Evolutionary conservation across 768 basidiomycete species (phyloP).

Genomic region (Daedaleopsis sinensis): DNA sequence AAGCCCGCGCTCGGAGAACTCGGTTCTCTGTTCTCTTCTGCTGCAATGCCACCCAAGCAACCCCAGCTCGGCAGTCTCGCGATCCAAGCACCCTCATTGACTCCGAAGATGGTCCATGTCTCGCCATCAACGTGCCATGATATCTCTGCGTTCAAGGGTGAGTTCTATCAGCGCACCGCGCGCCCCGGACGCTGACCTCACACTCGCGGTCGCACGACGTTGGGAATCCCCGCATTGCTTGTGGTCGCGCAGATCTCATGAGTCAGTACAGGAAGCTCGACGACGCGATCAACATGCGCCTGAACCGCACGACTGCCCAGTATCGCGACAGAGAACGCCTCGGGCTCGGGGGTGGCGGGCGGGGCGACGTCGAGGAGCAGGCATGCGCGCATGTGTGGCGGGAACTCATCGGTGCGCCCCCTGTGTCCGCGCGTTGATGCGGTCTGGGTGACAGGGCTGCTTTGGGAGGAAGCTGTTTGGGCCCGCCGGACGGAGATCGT

Average conservation of each 20-base stretch:
- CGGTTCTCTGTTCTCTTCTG: background rate
- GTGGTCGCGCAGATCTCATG: constrained; percentile 61
- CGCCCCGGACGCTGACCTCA: background rate
- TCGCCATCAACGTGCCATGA: constrained; percentile 75
- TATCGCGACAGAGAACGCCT: constrained; percentile 72
- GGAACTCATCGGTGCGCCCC: constrained; percentile 70
- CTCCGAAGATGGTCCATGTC: constrained; percentile 70
- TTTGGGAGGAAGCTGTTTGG: constrained; percentile 49
- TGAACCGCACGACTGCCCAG: constrained; percentile 78
- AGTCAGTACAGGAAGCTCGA: constrained; percentile 82
- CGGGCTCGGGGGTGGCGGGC: constrained; percentile 40
- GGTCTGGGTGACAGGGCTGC: background rate
- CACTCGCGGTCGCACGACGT: background rate
- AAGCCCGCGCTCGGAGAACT: background rate
- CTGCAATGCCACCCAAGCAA: constrained; percentile 41
- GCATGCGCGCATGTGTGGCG: constrained; percentile 79
- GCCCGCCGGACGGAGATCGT: constrained; percentile 73
- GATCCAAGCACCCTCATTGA: constrained; percentile 61
- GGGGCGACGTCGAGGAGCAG: constrained; percentile 66
- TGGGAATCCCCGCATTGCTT: constrained; percentile 1
- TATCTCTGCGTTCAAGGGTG: constrained; percentile 79
- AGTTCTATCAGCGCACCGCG: constrained; percentile 11
- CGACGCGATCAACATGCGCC: constrained; percentile 77
- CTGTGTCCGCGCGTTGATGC: background rate
- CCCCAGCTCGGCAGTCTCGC: constrained; percentile 69